A percentile compares a stretch with the other conserved stretches of the same genome.
Evolutionary conservation across 2,329 filamentous ascomycete species (phyloP).

Genomic region (Furcasterigmium furcatum): DNA sequence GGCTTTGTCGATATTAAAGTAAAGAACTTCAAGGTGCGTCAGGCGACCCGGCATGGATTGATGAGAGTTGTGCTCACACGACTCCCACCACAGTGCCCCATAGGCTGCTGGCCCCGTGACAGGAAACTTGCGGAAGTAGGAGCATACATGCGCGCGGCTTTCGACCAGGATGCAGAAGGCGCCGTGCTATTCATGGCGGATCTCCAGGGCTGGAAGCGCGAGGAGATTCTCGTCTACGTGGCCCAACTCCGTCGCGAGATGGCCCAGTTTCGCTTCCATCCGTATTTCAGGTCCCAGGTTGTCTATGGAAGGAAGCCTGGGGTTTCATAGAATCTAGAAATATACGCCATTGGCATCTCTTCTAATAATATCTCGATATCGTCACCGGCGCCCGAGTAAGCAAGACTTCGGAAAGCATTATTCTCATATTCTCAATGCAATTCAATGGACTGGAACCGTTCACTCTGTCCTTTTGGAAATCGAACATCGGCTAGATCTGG

Average conservation of each 20-base stretch:
- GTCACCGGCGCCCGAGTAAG: too few species aligned
- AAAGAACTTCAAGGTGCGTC: neutral
- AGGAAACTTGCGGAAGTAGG: conserved; percentile 28
- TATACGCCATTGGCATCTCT: too few species aligned
- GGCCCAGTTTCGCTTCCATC: conserved; percentile 16
- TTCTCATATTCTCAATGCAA: too few species aligned
- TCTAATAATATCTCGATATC: too few species aligned
- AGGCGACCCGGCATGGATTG: too few species aligned
- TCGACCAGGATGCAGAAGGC: conserved; percentile 17
- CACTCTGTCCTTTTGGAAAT: too few species aligned
- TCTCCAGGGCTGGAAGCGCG: conserved; percentile 11
- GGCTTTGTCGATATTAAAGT: conserved; percentile 1
- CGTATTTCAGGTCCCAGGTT: conserved; percentile 20
- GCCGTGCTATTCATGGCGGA: conserved; percentile 15
- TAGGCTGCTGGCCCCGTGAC: conserved; percentile 36
- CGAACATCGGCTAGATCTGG: too few species aligned
- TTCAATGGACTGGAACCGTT: too few species aligned
- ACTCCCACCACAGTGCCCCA: conserved; percentile 13
- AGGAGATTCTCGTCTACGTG: conserved; percentile 12
- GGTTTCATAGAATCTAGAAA: neutral
- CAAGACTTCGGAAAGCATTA: too few species aligned
- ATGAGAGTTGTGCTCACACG: neutral
- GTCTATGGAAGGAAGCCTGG: conserved; percentile 20
- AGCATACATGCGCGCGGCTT: conserved; percentile 19
- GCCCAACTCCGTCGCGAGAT: conserved; percentile 10